Percentiles rank a stretch among this genome's conserved stretches.
These are phyloP conservation scores for Boletus sensibilis DNA, from an alignment of 768 basidiomycete species.

Conservation along the genomic window DNA sequence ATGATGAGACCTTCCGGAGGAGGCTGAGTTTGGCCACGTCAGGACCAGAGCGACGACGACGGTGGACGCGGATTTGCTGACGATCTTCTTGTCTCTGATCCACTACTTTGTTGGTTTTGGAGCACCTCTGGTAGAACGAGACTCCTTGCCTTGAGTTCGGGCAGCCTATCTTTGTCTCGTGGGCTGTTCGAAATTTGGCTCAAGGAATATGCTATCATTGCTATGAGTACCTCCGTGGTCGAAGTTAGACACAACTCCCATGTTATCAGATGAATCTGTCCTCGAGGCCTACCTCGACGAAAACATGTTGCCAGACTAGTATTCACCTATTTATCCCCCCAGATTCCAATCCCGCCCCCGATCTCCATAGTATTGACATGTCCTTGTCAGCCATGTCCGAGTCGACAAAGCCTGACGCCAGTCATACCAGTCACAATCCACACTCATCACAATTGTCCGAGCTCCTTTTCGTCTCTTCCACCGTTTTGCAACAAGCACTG, in stretches of 20 bases:
- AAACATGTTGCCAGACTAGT: constrained; percentile 15
- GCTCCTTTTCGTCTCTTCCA: constrained; percentile 64
- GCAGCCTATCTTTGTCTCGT: constrained; percentile 42
- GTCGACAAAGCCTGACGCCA: constrained; percentile 10
- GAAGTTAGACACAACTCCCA: constrained; percentile 4
- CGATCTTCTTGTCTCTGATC: constrained; percentile 73
- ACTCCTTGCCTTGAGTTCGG: constrained; percentile 80
- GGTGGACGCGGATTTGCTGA: constrained; percentile 44
- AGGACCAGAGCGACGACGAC: constrained; percentile 78
- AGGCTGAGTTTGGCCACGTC: constrained; percentile 13
- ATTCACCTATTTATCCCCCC: constrained; percentile 17
- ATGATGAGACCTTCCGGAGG: not conserved
- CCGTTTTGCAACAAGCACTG: constrained; percentile 69
- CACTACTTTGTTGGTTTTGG: constrained; percentile 39
- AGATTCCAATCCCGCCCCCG: not conserved
- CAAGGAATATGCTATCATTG: constrained; percentile 66
- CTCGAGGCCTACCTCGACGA: constrained; percentile 26
- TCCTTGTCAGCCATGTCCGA: constrained; percentile 25
- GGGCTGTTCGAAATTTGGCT: constrained; percentile 79
- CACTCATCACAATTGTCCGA: constrained; percentile 42
- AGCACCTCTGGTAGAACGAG: constrained; percentile 63
- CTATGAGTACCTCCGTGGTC: not conserved
- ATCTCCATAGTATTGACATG: not conserved
- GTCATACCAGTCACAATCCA: constrained; percentile 2
- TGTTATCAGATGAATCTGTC: constrained; percentile 19